These are phyloP conservation scores for Apiospora marii DNA, from an alignment of 2,329 filamentous ascomycete genomes.

Conservation along the genomic window DNA sequence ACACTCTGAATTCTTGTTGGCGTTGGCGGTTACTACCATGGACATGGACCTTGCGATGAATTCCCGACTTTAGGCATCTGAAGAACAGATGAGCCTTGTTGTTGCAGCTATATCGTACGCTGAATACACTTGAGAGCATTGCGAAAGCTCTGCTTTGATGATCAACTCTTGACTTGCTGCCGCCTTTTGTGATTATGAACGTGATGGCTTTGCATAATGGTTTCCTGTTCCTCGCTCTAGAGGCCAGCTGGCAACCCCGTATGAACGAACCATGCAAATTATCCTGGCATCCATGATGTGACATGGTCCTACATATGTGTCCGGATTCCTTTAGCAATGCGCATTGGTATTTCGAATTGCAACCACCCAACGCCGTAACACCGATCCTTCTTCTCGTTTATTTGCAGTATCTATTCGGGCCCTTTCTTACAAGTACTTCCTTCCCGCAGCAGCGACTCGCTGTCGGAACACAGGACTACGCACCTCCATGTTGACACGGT, in stretches of 20 bases:
- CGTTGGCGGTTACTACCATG: slow-evolving; percentile 22
- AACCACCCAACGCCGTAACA: not conserved
- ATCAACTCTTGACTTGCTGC: not conserved
- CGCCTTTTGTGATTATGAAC: not conserved
- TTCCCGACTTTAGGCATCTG: slow-evolving; percentile 22
- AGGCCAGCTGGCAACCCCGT: not conserved
- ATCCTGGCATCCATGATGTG: not conserved
- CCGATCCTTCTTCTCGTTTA: not conserved
- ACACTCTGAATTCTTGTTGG: slow-evolving; percentile 24
- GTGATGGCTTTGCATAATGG: not conserved
- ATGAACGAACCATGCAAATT: not conserved
- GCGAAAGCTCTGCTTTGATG: slow-evolving; percentile 6
- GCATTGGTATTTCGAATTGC: slow-evolving; percentile 8
- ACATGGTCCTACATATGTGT: not conserved
- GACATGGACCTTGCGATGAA: slow-evolving; percentile 23
- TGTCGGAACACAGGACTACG: slow-evolving; percentile 85
- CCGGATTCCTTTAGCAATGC: not conserved
- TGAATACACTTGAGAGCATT: slow-evolving; percentile 20
- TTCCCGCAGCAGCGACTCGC: slow-evolving; percentile 84
- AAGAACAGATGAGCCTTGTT: slow-evolving; percentile 20
- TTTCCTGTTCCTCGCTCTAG: not conserved
- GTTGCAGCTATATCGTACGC: slow-evolving; percentile 19
- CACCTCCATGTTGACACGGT: slow-evolving; percentile 83
- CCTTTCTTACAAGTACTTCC: slow-evolving; percentile 79
- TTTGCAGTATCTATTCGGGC: not conserved